A percentile compares a stretch with the other conserved stretches of the same genome.
These are phyloP conservation scores for Trichoderma atrobrunneum DNA, from an alignment of 2,329 filamentous ascomycete genomes.

Conservation along the genomic window DNA sequence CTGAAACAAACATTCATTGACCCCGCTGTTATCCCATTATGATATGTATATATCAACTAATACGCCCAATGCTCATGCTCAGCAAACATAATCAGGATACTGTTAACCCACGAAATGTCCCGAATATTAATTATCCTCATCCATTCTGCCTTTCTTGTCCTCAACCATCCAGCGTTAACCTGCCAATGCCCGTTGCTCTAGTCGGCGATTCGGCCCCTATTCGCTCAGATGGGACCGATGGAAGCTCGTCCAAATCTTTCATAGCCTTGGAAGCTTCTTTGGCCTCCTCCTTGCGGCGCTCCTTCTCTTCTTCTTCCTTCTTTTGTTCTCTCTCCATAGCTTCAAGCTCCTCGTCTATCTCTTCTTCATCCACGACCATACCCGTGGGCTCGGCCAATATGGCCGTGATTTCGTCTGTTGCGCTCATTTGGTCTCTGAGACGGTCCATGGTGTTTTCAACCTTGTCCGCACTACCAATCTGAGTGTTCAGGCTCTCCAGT, in stretches of 20 bases:
- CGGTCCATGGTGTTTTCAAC: slow-evolving; percentile 75
- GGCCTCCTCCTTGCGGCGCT: slow-evolving; percentile 30
- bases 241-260: slow-evolving; percentile 52
- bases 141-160: not conserved
- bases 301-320: slow-evolving; percentile 51
- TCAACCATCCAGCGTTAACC: slow-evolving; percentile 28
- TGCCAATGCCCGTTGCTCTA: slow-evolving; percentile 38
- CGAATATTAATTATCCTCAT: not conserved
- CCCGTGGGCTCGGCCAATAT: slow-evolving; percentile 66
- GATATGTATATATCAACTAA: not conserved
- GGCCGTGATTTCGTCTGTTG: slow-evolving; percentile 76
- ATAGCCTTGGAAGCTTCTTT: slow-evolving; percentile 45
- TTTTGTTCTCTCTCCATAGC: slow-evolving; percentile 63
- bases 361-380: slow-evolving; percentile 66
- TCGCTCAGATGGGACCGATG: slow-evolving; percentile 33
- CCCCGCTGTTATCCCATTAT: not conserved
- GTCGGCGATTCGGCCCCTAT: slow-evolving; percentile 30
- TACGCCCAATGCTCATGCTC: not conserved
- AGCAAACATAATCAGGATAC: not conserved
- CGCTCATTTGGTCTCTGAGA: slow-evolving; percentile 74
- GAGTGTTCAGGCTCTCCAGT: slow-evolving; percentile 68
- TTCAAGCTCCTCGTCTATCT: slow-evolving; percentile 85
- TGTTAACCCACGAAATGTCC: not conserved
- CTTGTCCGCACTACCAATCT: slow-evolving; percentile 71
- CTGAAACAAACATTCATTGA: not conserved